Evolutionary conservation across 768 basidiomycete genomes (phyloP).

Genomic region (Omphalotus guepiniiformis): DNA sequence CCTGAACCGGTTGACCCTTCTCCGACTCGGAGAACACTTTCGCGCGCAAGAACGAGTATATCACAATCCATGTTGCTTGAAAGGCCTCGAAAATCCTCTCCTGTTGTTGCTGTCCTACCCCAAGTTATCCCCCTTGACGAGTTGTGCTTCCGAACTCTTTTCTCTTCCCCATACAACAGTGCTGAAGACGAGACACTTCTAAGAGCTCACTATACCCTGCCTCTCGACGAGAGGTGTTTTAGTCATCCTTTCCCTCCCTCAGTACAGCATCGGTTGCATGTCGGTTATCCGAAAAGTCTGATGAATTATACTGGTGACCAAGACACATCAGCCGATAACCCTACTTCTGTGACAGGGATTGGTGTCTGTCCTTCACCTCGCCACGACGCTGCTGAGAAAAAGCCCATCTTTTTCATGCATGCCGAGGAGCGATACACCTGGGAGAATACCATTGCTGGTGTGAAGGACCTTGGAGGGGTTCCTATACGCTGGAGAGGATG

Average conservation of each 20-base stretch:
- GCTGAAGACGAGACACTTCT: too few species aligned
- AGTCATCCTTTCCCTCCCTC: not conserved
- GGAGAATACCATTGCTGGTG: constrained; percentile 51
- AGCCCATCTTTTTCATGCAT: constrained; percentile 46
- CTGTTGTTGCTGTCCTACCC: not conserved
- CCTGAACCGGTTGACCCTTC: constrained; percentile 18
- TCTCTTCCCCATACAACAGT: too few species aligned
- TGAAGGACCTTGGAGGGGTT: constrained; percentile 47
- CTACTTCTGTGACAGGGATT: constrained; percentile 26
- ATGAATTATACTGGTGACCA: constrained; percentile 5
- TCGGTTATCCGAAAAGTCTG: constrained; percentile 10
- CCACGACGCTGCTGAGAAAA: constrained; percentile 23
- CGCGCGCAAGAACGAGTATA: not conserved
- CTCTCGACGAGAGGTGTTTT: constrained; percentile 31
- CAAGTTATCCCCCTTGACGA: constrained; percentile 24
- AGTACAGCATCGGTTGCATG: not conserved
- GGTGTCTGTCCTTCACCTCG: constrained; percentile 48
- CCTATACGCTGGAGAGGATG: constrained; percentile 72
- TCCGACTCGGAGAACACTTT: constrained; percentile 10
- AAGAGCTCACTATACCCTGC: too few species aligned
- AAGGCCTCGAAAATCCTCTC: not conserved
- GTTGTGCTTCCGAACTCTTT: constrained; percentile 27
- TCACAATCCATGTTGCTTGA: constrained; percentile 2
- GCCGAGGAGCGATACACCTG: constrained; percentile 65
- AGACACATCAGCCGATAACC: not conserved